Evolutionary conservation across 2,329 filamentous ascomycete species (phyloP), one percentile per base, ranked within the genome.

Genomic region (Aureobasidium vineae): DNA sequence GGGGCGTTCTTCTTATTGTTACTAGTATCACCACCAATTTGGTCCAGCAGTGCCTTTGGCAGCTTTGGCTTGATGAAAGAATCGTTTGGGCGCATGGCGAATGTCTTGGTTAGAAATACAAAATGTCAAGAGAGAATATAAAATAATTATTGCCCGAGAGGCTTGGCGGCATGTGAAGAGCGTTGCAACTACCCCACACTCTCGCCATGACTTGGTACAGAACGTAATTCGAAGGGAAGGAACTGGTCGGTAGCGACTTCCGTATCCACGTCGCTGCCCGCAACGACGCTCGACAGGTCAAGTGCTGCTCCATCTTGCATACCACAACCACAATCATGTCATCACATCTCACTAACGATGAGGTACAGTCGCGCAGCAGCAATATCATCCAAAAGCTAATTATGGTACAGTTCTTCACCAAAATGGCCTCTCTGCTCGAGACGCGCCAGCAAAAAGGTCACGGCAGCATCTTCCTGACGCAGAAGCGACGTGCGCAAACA

Each of bases 381-480:
- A 7, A 2, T 3, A n/a, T n/a, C 1, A 16, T n/a, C 5, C 49
- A 8, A 3, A 36, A 52, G n/a, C 49, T 52, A 52, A 52, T n/a
- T 11, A 5, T 33, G 8, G 10, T 3, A 11, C 73, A 93, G 90
- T 94, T 94, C 83, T 92, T 94, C 79, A 79, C 81, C 69, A 84
- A 84, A 74, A 84, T 94, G 70, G 79, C 81, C 61, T 82, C 87
- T 72, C 86, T 94, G 70, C 90, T 95, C 78, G 82, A 85, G 69
- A 77, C 83, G 70, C 85, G 85, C 69, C 88, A 88, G 74, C 82
- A 85, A 73, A 88, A 88, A 75, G 85, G 89, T 72, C 88, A 92
- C 77, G 90, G 90, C 72, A 86, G 87, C 60, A 82, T 96, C 70
- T 88, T 86, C 77, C 81, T 96, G 67, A 88, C 85, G 61, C 91